These are phyloP conservation scores for Candida dubliniensis DNA, from an alignment of 1,139 yeast species.

Conservation along the genomic window DNA sequence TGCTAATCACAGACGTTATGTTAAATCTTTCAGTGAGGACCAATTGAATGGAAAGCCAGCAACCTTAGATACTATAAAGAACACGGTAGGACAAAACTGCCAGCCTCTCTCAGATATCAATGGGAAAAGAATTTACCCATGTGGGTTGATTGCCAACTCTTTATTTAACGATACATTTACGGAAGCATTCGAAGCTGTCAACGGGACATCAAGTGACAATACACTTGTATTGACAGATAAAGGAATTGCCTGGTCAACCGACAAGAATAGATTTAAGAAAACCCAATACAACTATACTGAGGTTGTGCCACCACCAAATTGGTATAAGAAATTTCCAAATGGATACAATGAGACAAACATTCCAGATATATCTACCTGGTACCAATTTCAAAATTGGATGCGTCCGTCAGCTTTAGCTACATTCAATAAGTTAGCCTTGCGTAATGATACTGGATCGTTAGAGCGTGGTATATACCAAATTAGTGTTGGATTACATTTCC, in stretches of 20 bases:
- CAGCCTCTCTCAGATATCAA: conserved; percentile 69
- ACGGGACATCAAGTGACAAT: conserved; percentile 44
- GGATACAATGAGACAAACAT: conserved; percentile 68
- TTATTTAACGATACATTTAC: conserved; percentile 67
- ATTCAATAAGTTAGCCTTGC: conserved; percentile 76
- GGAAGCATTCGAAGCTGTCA: conserved; percentile 40
- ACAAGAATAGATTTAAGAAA: conserved; percentile 56
- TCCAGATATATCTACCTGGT: conserved; percentile 59
- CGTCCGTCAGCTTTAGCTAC: conserved; percentile 87
- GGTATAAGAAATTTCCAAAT: conserved; percentile 64
- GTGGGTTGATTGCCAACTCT: conserved; percentile 79
- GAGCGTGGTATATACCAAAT: conserved; percentile 70
- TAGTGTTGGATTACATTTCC: conserved; percentile 80
- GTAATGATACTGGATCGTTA: conserved; percentile 70
- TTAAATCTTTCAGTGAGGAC: conserved; percentile 85
- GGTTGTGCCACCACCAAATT: conserved; percentile 77
- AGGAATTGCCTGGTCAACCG: conserved; percentile 70
- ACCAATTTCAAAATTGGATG: conserved; percentile 96
- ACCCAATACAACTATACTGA: conserved; percentile 58
- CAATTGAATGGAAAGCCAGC: conserved; percentile 81
- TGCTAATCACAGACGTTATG: conserved; percentile 93
- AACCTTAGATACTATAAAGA: conserved; percentile 53
- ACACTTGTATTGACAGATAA: conserved; percentile 42
- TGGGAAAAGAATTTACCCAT: conserved; percentile 64
- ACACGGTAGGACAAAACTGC: conserved; percentile 80